Conservation (phyloP, 441 rosid genomes). For the Gossypium aridum region DNA sequence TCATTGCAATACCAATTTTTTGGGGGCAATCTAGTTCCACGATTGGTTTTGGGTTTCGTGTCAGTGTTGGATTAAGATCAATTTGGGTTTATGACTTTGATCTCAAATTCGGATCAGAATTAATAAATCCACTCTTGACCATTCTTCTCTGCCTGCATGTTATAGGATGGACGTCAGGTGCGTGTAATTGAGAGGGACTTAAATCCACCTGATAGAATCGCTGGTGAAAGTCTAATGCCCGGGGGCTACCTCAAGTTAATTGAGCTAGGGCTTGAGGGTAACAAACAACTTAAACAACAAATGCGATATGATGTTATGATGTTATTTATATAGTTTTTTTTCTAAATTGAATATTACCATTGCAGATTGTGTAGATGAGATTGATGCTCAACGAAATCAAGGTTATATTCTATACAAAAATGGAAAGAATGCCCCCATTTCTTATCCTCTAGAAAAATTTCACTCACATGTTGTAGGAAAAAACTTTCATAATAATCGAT, state of each 20-base stretch:
- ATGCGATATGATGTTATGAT: background rate
- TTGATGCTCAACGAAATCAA: slow-evolving; percentile 17
- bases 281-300: background rate
- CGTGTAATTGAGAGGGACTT: slow-evolving; percentile 10
- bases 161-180: background rate
- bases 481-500: slow-evolving; percentile 16
- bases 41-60: too few relatives aligned
- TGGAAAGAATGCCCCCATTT: background rate
- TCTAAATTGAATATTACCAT: background rate
- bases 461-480: slow-evolving; percentile 7
- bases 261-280: slow-evolving; percentile 19
- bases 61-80: too few relatives aligned
- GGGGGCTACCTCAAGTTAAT: slow-evolving; percentile 22
- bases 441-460: slow-evolving; percentile 7
- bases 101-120: too few relatives aligned
- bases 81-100: too few relatives aligned
- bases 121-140: too few relatives aligned
- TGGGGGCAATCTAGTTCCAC: too few relatives aligned
- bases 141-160: background rate
- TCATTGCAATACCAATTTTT: too few relatives aligned
- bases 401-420: slow-evolving; percentile 11
- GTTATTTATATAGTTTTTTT: background rate
- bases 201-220: slow-evolving; percentile 12
- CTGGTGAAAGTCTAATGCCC: slow-evolving; percentile 16
- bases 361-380: slow-evolving; percentile 18